A percentile compares a stretch with the other conserved stretches of the same genome.
Evolutionary conservation across 805 yeast species (phyloP).

Genomic region (Wickerhamomyces subpelliculosus): DNA sequence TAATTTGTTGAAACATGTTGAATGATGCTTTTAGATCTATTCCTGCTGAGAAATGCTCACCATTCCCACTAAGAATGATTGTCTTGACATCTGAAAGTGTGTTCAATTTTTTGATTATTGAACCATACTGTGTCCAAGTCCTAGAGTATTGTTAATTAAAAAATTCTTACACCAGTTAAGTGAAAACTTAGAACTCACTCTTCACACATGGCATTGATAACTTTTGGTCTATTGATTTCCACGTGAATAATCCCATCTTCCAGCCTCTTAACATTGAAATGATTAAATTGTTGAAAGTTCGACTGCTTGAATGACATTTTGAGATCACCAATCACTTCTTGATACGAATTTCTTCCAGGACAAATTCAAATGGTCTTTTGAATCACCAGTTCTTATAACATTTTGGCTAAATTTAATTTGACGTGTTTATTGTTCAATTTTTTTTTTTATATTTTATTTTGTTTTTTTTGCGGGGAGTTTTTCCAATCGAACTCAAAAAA

Average conservation of each 20-base stretch:
- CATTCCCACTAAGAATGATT: conserved; percentile 50
- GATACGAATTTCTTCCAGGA: too few species aligned
- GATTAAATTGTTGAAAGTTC: conserved; percentile 4
- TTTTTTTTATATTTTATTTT: too few species aligned
- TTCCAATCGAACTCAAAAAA: too few species aligned
- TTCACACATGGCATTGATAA: conserved; percentile 51
- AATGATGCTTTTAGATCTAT: conserved; percentile 41
- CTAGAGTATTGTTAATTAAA: conserved; percentile 1
- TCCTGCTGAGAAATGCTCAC: conserved; percentile 58
- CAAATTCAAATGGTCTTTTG: too few species aligned
- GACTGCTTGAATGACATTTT: background rate
- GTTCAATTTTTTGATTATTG: conserved; percentile 40
- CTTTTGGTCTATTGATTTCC: conserved; percentile 53
- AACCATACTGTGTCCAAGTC: conserved; percentile 52
- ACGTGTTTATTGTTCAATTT: too few species aligned
- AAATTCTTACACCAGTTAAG: background rate
- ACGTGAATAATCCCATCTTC: conserved; percentile 41
- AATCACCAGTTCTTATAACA: too few species aligned
- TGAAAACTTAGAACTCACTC: conserved; percentile 7
- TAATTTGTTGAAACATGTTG: conserved; percentile 11
- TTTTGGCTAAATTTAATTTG: too few species aligned
- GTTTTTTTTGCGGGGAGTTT: too few species aligned
- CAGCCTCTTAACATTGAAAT: conserved; percentile 12
- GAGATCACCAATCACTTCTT: too few species aligned
- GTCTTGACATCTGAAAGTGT: conserved; percentile 38